Evolutionary conservation across 352 stramenopile genomes (phyloP).

Genomic region (Globisporangium megalacanthum): DNA sequence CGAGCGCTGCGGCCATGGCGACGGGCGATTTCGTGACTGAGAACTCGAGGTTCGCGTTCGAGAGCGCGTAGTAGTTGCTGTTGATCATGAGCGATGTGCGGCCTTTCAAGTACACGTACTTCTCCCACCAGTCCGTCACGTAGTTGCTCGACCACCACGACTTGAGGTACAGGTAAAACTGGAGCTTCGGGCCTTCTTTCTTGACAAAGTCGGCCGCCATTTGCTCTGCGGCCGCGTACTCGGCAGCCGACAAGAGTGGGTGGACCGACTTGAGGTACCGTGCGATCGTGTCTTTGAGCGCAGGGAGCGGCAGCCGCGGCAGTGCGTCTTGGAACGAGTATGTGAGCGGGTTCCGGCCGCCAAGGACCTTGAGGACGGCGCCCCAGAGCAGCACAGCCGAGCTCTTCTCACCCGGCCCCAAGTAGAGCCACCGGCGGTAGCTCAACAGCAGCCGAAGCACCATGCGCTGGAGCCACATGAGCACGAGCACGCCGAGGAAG

Average conservation of each 20-base stretch:
- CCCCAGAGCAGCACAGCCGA: conserved; percentile 65
- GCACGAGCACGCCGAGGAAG: conserved; percentile 73
- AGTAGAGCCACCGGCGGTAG: conserved; percentile 87
- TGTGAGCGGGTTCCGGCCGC: conserved; percentile 75
- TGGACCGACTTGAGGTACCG: conserved; percentile 92
- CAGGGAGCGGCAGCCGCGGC: conserved; percentile 89
- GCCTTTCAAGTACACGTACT: conserved; percentile 87
- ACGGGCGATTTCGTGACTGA: conserved; percentile 52
- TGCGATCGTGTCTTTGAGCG: conserved; percentile 90
- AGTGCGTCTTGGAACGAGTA: conserved; percentile 91
- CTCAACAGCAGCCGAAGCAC: conserved; percentile 78
- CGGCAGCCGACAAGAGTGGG: conserved; percentile 77
- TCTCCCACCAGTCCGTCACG: conserved; percentile 89
- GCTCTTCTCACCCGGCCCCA: conserved; percentile 64
- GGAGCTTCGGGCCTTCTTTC: conserved; percentile 85
- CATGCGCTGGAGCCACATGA: conserved; percentile 84
- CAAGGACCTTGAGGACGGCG: conserved; percentile 75
- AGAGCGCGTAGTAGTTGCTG: conserved; percentile 90
- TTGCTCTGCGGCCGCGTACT: conserved; percentile 86
- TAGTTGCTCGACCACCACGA: conserved; percentile 89
- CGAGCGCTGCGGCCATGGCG: conserved; percentile 57
- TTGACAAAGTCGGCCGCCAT: conserved; percentile 85
- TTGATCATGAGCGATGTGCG: conserved; percentile 89
- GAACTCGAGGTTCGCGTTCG: conserved; percentile 54
- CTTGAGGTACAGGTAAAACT: conserved; percentile 90